Evolutionary conservation across 352 stramenopile genomes (phyloP).

Genomic region (Globisporangium megalacanthum): DNA sequence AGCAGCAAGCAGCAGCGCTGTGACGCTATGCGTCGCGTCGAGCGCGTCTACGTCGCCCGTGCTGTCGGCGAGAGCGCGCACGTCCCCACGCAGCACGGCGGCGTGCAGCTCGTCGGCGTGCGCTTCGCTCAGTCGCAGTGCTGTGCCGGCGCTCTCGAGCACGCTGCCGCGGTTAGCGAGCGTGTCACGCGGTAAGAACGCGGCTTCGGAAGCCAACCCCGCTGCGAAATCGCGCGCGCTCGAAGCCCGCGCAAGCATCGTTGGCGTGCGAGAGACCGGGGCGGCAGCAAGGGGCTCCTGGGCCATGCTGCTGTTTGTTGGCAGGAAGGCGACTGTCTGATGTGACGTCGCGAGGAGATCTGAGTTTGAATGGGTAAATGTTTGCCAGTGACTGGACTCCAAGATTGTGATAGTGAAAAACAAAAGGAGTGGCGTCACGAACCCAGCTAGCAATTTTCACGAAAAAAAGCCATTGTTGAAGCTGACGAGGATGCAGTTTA

Average conservation of each 20-base stretch:
- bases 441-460: too few species aligned
- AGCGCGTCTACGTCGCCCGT: conserved; percentile 10
- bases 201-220: conserved; percentile 5
- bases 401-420: background rate
- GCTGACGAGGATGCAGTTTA: too few species aligned
- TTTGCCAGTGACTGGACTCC: background rate
- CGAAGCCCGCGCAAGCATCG: conserved; percentile 10
- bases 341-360: background rate
- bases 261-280: background rate
- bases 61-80: conserved; percentile 2
- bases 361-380: background rate
- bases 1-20: conserved; percentile 15
- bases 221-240: conserved; percentile 15
- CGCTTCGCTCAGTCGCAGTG: conserved; percentile 9
- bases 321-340: background rate
- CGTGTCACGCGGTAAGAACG: conserved; percentile 12
- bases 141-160: background rate
- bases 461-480: too few species aligned
- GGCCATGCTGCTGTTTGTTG: background rate
- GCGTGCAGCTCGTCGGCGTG: conserved; percentile 8
- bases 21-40: conserved; percentile 5
- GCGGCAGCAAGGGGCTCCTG: too few species aligned
- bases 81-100: conserved; percentile 8
- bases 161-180: conserved; percentile 8
- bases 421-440: background rate